phyloP scores from a whole-genome alignment of 371 early-diverging fungal species.

The Syncephalastrum monosporum region DNA sequence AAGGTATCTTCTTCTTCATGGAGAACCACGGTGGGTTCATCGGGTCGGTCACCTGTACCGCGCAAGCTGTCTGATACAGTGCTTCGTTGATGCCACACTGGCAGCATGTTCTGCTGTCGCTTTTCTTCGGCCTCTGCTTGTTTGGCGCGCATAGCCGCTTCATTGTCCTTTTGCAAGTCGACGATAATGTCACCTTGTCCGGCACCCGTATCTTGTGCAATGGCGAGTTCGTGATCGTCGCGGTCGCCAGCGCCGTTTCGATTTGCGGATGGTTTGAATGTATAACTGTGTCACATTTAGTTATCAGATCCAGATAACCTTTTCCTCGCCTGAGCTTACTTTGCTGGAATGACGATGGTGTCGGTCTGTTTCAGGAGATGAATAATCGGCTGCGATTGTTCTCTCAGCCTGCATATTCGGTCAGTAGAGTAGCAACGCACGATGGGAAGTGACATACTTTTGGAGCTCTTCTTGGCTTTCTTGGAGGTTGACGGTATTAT shows the following conservation, averaged over 20 bases:
- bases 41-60: conserved; percentile 29
- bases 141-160: conserved; percentile 65
- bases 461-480: conserved; percentile 39
- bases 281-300: conserved; percentile 26
- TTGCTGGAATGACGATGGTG: conserved; percentile 63
- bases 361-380: conserved; percentile 84
- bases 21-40: conserved; percentile 15
- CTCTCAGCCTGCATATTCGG: conserved; percentile 57
- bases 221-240: conserved; percentile 59
- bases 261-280: conserved; percentile 32
- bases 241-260: conserved; percentile 14
- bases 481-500: conserved; percentile 62
- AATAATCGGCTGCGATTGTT: conserved; percentile 80
- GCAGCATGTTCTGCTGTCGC: conserved; percentile 76
- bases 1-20: conserved; percentile 41
- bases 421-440: background rate
- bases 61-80: conserved; percentile 59
- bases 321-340: conserved; percentile 22
- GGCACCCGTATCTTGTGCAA: conserved; percentile 74
- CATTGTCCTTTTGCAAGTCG: conserved; percentile 75
- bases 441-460: background rate
- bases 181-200: conserved; percentile 76
- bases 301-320: background rate
- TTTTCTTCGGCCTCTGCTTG: conserved; percentile 73
- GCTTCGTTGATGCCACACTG: conserved; percentile 78